These are phyloP conservation scores for Prunus mira DNA, from an alignment of 306 rosid genomes.

Conservation along the genomic window DNA sequence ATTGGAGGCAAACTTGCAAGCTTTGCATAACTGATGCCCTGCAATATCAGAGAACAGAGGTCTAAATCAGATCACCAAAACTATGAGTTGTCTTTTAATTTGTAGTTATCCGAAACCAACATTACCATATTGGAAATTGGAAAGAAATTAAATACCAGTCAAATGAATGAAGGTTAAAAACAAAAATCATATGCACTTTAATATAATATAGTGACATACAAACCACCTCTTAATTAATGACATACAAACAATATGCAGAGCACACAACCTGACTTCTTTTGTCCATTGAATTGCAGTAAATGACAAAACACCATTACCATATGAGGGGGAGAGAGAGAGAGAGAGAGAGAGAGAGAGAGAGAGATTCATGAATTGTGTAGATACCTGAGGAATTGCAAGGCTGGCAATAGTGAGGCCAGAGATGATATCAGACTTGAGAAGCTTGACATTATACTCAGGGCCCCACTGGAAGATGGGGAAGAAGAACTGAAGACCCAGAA, in stretches of 20 bases:
- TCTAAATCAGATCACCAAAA: neutral
- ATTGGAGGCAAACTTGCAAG: slow-evolving; percentile 97
- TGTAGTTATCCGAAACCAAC: neutral
- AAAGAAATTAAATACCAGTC: neutral
- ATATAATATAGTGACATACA: neutral
- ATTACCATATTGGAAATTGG: neutral
- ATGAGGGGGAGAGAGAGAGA: neutral
- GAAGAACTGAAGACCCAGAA: slow-evolving; percentile 62
- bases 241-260: too few relatives aligned
- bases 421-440: slow-evolving; percentile 64
- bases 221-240: neutral
- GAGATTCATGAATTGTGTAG: neutral
- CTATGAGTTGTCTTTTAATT: neutral
- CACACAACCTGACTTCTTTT: too few relatives aligned
- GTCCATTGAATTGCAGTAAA: too few relatives aligned
- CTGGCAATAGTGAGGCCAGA: slow-evolving; percentile 98
- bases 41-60: slow-evolving; percentile 18
- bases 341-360: neutral
- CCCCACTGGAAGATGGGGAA: slow-evolving; percentile 94
- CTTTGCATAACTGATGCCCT: slow-evolving; percentile 99
- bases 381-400: slow-evolving; percentile 94
- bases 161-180: neutral
- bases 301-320: too few relatives aligned
- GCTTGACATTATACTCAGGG: slow-evolving; percentile 45
- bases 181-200: neutral